A percentile compares a stretch with the other conserved stretches of the same genome.
Evolutionary conservation across 495 filamentous ascomycete genomes (phyloP).

Genomic region (Venustampulla echinocandica): DNA sequence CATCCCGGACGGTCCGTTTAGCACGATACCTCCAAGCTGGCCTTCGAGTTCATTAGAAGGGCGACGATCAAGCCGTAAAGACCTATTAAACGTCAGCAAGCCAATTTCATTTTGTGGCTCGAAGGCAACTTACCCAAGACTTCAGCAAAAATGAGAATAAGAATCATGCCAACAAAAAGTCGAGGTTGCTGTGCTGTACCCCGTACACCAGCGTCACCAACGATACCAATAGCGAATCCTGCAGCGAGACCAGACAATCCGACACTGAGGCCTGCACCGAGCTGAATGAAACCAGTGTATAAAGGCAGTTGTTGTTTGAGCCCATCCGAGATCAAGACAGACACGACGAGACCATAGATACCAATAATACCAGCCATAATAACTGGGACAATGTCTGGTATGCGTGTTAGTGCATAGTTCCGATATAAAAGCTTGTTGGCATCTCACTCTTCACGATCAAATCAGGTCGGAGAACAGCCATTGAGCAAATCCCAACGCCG

Average conservation of each 20-base stretch:
- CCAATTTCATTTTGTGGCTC: neutral
- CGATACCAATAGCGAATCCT: conserved; percentile 98
- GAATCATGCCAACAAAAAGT: conserved; percentile 99
- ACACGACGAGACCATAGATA: conserved; percentile 99
- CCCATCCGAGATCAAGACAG: conserved; percentile 91
- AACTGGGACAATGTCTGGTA: conserved; percentile 91
- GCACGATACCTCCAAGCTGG: conserved; percentile 35
- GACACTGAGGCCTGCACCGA: conserved; percentile 93
- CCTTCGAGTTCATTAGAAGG: conserved; percentile 95
- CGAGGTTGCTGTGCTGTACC: conserved; percentile 96
- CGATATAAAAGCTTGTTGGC: neutral
- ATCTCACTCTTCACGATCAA: conserved; percentile 97
- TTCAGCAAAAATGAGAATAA: conserved; percentile 99
- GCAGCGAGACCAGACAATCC: conserved; percentile 95
- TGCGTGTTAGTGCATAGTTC: conserved; percentile 4
- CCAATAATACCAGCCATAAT: conserved; percentile 99
- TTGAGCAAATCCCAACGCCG: conserved; percentile 94
- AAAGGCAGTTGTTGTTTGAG: conserved; percentile 75
- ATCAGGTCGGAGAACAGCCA: conserved; percentile 96
- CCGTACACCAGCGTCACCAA: conserved; percentile 97
- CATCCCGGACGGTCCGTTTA: conserved; percentile 8
- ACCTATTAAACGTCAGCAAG: conserved; percentile 42
- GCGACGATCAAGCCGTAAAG: conserved; percentile 98
- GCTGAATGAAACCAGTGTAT: conserved; percentile 93
- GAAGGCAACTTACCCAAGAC: conserved; percentile 70